Evolutionary conservation across 176 grass and related monocot genomes (phyloP).

Genomic region (Zoysia japonica): DNA sequence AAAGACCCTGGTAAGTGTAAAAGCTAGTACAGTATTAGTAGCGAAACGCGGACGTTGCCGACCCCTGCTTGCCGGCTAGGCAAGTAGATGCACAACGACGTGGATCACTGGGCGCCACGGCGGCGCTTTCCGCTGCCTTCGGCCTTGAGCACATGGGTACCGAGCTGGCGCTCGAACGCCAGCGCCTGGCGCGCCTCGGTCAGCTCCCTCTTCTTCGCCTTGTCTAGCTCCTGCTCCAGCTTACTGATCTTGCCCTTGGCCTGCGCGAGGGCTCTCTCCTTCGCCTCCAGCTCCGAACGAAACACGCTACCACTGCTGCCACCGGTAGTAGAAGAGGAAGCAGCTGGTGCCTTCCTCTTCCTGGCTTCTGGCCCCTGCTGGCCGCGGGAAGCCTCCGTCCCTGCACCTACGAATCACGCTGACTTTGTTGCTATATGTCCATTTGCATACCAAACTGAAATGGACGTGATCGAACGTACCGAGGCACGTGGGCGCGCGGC

Average conservation of each 20-base stretch:
- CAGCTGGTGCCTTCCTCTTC: slow-evolving; percentile 17
- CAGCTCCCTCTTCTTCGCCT: slow-evolving; percentile 42
- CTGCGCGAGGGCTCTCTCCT: slow-evolving; percentile 36
- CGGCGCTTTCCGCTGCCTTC: slow-evolving; percentile 17
- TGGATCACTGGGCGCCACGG: slow-evolving; percentile 33
- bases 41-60: not conserved
- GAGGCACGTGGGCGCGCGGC: slow-evolving; percentile 6
- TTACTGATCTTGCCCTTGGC: slow-evolving; percentile 34
- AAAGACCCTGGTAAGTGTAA: not conserved
- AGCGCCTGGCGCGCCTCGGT: slow-evolving; percentile 36
- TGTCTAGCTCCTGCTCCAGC: slow-evolving; percentile 30
- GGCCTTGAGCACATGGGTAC: slow-evolving; percentile 36
- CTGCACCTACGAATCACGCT: not conserved
- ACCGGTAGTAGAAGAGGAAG: not conserved
- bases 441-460: not conserved
- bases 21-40: not conserved
- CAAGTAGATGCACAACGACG: not conserved
- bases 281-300: slow-evolving; percentile 29
- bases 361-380: not conserved
- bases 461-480: not conserved
- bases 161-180: slow-evolving; percentile 34
- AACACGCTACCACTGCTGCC: not conserved
- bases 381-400: not conserved
- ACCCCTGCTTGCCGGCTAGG: too few relatives aligned
- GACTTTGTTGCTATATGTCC: not conserved